Percentiles rank a stretch among this genome's conserved stretches.
phyloP scores from a whole-genome alignment of 352 stramenopile genomes.

The Pythium pyrilobum region DNA sequence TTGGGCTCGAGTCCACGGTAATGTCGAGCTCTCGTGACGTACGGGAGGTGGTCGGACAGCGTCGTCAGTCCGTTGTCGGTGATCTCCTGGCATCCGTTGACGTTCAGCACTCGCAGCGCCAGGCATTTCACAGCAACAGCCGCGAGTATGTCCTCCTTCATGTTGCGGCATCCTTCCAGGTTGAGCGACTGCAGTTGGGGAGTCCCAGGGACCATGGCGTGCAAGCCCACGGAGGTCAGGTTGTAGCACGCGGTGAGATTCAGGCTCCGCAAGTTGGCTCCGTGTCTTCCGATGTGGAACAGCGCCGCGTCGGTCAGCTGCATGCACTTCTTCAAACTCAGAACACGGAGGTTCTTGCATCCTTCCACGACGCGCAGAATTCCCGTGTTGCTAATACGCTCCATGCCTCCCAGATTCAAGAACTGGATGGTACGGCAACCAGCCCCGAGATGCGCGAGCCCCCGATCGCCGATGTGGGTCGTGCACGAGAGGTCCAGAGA shows the following conservation, averaged over 20 bases:
- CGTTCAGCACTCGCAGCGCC: slow-evolving; percentile 57
- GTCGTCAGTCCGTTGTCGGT: slow-evolving; percentile 64
- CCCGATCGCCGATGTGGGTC: slow-evolving; percentile 47
- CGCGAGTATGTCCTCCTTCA: slow-evolving; percentile 68
- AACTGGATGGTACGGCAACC: slow-evolving; percentile 63
- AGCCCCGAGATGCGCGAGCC: slow-evolving; percentile 37
- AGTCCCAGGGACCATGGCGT: slow-evolving; percentile 45
- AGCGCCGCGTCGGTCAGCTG: slow-evolving; percentile 54
- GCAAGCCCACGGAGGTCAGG: slow-evolving; percentile 48
- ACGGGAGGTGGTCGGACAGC: slow-evolving; percentile 65
- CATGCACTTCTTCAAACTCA: slow-evolving; percentile 56
- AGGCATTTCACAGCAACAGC: slow-evolving; percentile 45
- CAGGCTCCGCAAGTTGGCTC: slow-evolving; percentile 43
- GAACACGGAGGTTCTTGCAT: slow-evolving; percentile 46
- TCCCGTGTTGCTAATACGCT: slow-evolving; percentile 44
- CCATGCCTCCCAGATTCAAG: slow-evolving; percentile 65
- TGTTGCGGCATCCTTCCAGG: slow-evolving; percentile 57
- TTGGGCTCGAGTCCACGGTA: slow-evolving; percentile 65
- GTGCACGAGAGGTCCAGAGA: slow-evolving; percentile 72
- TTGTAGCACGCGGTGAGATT: slow-evolving; percentile 60
- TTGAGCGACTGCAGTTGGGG: slow-evolving; percentile 56
- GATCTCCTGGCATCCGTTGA: slow-evolving; percentile 75
- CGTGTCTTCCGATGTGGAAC: slow-evolving; percentile 40
- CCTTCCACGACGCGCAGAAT: slow-evolving; percentile 41
- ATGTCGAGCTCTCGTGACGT: slow-evolving; percentile 39